Base-by-base conservation (phyloP, 306 rosid species). In the Dalbergia cochinchinensis region DNA sequence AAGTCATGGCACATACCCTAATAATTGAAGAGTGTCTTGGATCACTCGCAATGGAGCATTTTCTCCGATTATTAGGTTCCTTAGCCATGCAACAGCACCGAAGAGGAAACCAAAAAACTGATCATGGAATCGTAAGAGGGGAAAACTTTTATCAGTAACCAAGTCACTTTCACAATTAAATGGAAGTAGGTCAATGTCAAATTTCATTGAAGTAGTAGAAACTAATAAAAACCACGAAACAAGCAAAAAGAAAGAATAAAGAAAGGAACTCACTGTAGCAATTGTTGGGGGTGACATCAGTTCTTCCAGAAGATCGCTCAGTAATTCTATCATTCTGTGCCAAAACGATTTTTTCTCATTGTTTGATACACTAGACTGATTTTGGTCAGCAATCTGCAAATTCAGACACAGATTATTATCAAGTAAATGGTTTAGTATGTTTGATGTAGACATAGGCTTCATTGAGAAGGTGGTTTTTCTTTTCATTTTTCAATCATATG, bases 41-140 rank as follows among this genome's bases (percentile, higher is more conserved):
- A 95, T 88, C 37, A 90, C 96, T 3, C 86, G 76, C 4, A 95
- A 54, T n/a, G 99, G 98, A 53, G 99, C 99, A 18, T 13, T 22
- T 1, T 78, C 87, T 0, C 98, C 97, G 4, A 95, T 57, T 44
- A 95, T 48, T 54, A 95, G 61, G 71, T 81, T 82, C 77, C 86
- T 88, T 37, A 93, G 82, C 92, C 95, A 91, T 35, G 88, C 3
- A 48, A 85, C 79, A 3, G 89, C 87, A 37, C 99, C 99, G 62
- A 93, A 86, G 64, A 89, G 48, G 47, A 95, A 85, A 19, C 99
- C 99, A 6, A 88, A n/a, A 72, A 89, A 69, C 99, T 95, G 92
- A 69, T 78, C 42, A 82, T 65, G 62, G 65, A 80, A 78, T 34
- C 10, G 33, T 51, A 15, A 51, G 55, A 4, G 61, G 6, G 35